Percentiles rank a stretch among this genome's conserved stretches.
Evolutionary conservation across 1,139 yeast species (phyloP).

Genomic region (Candida sanyaensis): DNA sequence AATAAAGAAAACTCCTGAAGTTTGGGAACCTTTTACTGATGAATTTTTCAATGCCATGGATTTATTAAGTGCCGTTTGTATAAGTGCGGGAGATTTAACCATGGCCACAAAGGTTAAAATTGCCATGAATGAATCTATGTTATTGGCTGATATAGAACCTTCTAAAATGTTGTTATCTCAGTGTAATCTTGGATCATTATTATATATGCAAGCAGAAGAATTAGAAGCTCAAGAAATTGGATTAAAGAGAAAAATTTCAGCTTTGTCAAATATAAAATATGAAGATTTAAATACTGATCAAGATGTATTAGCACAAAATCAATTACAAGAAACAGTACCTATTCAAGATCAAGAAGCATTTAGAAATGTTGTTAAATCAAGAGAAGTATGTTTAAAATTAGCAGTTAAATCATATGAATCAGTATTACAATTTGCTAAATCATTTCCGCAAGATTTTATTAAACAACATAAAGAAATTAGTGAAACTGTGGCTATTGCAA

Average conservation of each 20-base stretch:
- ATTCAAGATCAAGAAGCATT: slow-evolving; percentile 16
- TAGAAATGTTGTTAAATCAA: slow-evolving; percentile 19
- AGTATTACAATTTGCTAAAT: slow-evolving; percentile 56
- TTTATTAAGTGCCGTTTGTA: slow-evolving; percentile 63
- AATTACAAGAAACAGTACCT: slow-evolving; percentile 10
- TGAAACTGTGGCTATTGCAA: slow-evolving; percentile 76
- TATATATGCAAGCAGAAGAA: slow-evolving; percentile 71
- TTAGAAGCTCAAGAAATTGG: slow-evolving; percentile 52
- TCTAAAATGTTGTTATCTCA: slow-evolving; percentile 66
- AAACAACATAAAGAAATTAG: slow-evolving; percentile 23
- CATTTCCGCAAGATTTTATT: slow-evolving; percentile 38
- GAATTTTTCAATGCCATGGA: slow-evolving; percentile 78
- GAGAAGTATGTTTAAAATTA: slow-evolving; percentile 43
- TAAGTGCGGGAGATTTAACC: slow-evolving; percentile 65
- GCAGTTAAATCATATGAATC: slow-evolving; percentile 52
- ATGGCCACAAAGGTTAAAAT: slow-evolving; percentile 65
- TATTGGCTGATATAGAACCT: slow-evolving; percentile 66
- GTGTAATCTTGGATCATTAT: slow-evolving; percentile 71
- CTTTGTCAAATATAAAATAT: slow-evolving; percentile 25
- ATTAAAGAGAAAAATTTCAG: slow-evolving; percentile 25
- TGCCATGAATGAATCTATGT: slow-evolving; percentile 73
- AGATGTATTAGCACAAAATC: slow-evolving; percentile 4
- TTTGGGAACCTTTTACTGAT: slow-evolving; percentile 73
- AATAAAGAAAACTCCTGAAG: slow-evolving; percentile 39
- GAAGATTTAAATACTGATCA: slow-evolving; percentile 9